A percentile compares a stretch with the other conserved stretches of the same genome.
Conservation (phyloP, 2,329 filamentous ascomycete species). For the Alternaria sp. region DNA sequence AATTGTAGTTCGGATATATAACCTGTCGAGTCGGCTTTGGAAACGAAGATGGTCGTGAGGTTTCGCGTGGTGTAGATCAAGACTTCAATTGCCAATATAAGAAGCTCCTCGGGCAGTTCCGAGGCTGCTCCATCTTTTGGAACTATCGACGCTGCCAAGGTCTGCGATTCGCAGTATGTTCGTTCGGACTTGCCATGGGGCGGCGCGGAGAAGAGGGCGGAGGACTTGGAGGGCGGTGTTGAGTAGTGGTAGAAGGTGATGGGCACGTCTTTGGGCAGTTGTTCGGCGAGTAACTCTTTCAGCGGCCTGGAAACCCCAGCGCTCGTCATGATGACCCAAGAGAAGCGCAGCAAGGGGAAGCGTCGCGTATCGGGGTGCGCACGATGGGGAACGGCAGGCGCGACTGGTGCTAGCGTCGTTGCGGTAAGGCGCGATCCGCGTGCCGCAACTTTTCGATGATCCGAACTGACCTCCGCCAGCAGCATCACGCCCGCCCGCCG, state of each 20-base stretch:
- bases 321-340: conserved; percentile 33
- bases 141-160: conserved; percentile 64
- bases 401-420: conserved; percentile 19
- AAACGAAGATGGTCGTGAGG: conserved; percentile 89
- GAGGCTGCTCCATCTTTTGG: conserved; percentile 35
- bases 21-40: conserved; percentile 96
- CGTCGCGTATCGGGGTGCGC: conserved; percentile 12
- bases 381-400: conserved; percentile 23
- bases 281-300: conserved; percentile 57
- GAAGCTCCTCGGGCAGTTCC: conserved; percentile 56
- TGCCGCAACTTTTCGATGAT: conserved; percentile 41
- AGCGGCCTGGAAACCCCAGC: conserved; percentile 32
- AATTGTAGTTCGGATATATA: conserved; percentile 74
- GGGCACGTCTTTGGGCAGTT: conserved; percentile 59
- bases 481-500: conserved; percentile 10
- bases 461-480: conserved; percentile 24
- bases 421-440: conserved; percentile 25
- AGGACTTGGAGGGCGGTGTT: conserved; percentile 76
- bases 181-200: conserved; percentile 73
- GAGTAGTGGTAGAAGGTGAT: conserved; percentile 87
- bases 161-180: conserved; percentile 89
- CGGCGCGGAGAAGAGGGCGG: conserved; percentile 79
- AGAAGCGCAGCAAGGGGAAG: conserved; percentile 7
- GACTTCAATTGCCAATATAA: conserved; percentile 85
- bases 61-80: conserved; percentile 81